Conservation (phyloP, 2,329 filamentous ascomycete genomes). For the Alternaria alternata region DNA sequence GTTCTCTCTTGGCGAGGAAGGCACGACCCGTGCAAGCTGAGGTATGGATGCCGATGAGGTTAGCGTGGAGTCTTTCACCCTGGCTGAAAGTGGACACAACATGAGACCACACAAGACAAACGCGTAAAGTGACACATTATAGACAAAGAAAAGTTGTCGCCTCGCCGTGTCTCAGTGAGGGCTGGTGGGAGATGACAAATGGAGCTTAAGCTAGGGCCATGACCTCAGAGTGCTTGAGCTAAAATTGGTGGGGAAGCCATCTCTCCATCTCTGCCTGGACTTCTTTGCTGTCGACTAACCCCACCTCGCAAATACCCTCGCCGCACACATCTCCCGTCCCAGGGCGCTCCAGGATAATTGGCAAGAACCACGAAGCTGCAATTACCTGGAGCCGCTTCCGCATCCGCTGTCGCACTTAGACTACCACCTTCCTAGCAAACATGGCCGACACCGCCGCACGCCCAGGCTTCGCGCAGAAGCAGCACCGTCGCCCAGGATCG, state of each 20-base stretch:
- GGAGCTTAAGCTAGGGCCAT: slow-evolving; percentile 12
- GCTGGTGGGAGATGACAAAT: slow-evolving; percentile 12
- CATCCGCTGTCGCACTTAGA: slow-evolving; percentile 12
- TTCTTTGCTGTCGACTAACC: slow-evolving; percentile 13
- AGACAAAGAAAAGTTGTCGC: too few relatives aligned
- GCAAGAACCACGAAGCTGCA: slow-evolving; percentile 36
- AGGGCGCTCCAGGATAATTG: slow-evolving; percentile 56
- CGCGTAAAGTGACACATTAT: too few relatives aligned
- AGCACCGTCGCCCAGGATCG: slow-evolving; percentile 35
- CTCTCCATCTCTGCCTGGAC: slow-evolving; percentile 22
- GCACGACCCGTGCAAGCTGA: neutral
- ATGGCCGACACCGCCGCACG: slow-evolving; percentile 36
- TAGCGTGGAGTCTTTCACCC: too few relatives aligned
- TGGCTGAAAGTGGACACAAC: too few relatives aligned
- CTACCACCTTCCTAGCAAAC: neutral
- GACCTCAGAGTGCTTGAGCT: slow-evolving; percentile 9
- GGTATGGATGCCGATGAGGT: too few relatives aligned
- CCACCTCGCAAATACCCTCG: slow-evolving; percentile 21
- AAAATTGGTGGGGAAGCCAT: slow-evolving; percentile 19
- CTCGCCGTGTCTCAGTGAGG: neutral
- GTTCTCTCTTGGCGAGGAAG: neutral
- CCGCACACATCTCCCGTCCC: slow-evolving; percentile 23
- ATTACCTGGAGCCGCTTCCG: slow-evolving; percentile 54
- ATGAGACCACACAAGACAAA: too few relatives aligned
- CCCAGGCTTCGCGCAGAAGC: slow-evolving; percentile 32